Conservation (phyloP, 345 rosid genomes). For the Eucalyptus rudis region DNA sequence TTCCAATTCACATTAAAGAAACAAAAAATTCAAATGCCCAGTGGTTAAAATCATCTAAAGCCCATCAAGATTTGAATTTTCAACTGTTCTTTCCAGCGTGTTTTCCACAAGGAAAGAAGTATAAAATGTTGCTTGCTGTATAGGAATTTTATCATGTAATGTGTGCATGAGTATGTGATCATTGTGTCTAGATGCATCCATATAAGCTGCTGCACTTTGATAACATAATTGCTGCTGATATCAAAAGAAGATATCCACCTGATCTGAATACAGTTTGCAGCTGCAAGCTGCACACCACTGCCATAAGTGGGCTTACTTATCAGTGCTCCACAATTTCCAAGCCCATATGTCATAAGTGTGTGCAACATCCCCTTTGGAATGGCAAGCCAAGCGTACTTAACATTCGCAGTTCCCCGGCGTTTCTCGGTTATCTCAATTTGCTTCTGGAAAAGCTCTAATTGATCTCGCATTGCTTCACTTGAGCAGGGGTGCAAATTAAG, state of each 20-base stretch:
- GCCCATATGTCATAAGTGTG: slow-evolving; percentile 37
- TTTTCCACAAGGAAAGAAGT: not conserved
- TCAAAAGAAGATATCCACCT: slow-evolving; percentile 26
- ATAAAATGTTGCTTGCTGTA: not conserved
- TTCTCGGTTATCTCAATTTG: slow-evolving; percentile 57
- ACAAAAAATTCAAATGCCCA: not conserved
- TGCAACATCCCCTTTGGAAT: slow-evolving; percentile 32
- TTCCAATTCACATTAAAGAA: not conserved
- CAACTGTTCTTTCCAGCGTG: not conserved
- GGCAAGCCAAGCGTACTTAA: slow-evolving; percentile 89
- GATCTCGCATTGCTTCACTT: slow-evolving; percentile 24
- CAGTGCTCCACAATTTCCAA: slow-evolving; percentile 53
- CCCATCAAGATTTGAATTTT: not conserved
- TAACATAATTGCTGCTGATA: not conserved
- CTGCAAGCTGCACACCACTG: slow-evolving; percentile 69
- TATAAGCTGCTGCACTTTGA: not conserved
- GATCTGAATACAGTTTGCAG: slow-evolving; percentile 34
- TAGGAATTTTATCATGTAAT: not conserved
- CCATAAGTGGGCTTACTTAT: slow-evolving; percentile 42
- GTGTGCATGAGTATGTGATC: not conserved
- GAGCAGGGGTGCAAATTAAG: slow-evolving; percentile 22
- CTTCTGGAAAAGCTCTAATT: slow-evolving; percentile 59
- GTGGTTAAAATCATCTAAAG: not conserved
- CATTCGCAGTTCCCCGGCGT: slow-evolving; percentile 75
- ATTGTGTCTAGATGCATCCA: not conserved